Base-by-base conservation (phyloP, 108 stramenopile species). In the Cyclostephanos tholiformis region DNA sequence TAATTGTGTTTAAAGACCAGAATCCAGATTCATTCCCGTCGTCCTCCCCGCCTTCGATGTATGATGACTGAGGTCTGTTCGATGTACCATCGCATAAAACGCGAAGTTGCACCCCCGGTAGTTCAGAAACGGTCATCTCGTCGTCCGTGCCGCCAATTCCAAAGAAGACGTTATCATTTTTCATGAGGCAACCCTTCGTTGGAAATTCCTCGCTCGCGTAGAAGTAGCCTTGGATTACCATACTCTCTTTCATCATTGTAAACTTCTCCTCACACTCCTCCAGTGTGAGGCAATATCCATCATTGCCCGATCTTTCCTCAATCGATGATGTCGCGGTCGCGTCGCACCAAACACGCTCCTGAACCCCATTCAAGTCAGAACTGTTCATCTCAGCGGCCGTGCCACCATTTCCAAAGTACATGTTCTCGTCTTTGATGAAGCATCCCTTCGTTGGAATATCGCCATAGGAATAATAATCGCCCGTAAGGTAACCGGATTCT, bases 261-360 rank as follows among this genome's bases (percentile, higher is more conserved):
- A 62, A 62, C 61, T 62, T 39, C 17, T 39, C 20, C 29, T 36
- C 16, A 36, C 61, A 62, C 22, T 62, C 16, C 8, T 62, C 61
- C 32, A 14, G 41, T 19, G 61, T 62, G 39, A 43, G 35, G 43
- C 61, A 62, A 1, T 1, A 13, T 58, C 30, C 57, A 17, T 16
- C 17, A 5, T 58, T 27, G 5, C 30, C 17, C 11, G 13, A 14
- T 11, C 6, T 13, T 56, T 26, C 13, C 14, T 16, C 10, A 0
- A 6, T 30, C 0, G 30, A 30, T 30, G 30, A 30, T 5, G 57
- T 17, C 0, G 6, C 36, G 36, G 6, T 36, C 12, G 29, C 57
- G 8, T 66, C 65, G 46, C 65, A 66, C 65, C 65, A 66, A 32
- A 66, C 35, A 32, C 65, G 65, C 65, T 50, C 26, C 19, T 66